phyloP scores from a whole-genome alignment of 176 grass and related monocot genomes.

The Oryza rufipogon region DNA sequence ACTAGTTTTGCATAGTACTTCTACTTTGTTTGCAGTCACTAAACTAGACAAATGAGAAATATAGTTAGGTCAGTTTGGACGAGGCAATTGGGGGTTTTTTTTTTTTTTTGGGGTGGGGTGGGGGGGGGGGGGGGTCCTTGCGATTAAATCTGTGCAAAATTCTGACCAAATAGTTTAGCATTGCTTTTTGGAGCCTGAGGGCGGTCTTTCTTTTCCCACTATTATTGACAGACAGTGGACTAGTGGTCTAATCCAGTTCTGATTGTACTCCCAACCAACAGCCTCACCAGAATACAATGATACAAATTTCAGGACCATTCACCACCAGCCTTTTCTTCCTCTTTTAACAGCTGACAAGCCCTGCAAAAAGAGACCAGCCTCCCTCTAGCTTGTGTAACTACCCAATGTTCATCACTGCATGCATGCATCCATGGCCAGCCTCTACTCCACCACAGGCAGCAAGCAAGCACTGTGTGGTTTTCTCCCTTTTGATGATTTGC shows the following conservation, averaged over 20 bases:
- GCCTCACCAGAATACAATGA: slow-evolving; percentile 26
- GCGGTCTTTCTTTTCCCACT: background rate
- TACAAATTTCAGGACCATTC: slow-evolving; percentile 10
- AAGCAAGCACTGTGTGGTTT: background rate
- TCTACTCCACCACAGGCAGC: background rate
- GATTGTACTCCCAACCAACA: background rate
- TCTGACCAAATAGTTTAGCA: background rate
- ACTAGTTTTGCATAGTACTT: background rate
- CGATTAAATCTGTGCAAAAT: background rate
- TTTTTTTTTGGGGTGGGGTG: background rate
- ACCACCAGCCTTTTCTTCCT: slow-evolving; percentile 24
- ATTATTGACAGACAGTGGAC: background rate
- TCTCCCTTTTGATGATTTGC: slow-evolving; percentile 45
- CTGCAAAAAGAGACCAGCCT: slow-evolving; percentile 38
- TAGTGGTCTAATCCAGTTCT: background rate
- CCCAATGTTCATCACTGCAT: slow-evolving; percentile 8
- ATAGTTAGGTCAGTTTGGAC: background rate
- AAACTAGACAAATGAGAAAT: background rate
- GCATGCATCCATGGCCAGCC: slow-evolving; percentile 22
- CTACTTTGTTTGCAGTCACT: background rate
- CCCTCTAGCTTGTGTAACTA: background rate
- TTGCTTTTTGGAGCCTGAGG: background rate
- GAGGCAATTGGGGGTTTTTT: background rate
- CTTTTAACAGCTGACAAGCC: slow-evolving; percentile 19
- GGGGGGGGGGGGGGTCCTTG: background rate